Evolutionary conservation across 2,329 filamentous ascomycete genomes (phyloP), one percentile per base, ranked within the genome.

Genomic region (Gaeumannomyces sp.): DNA sequence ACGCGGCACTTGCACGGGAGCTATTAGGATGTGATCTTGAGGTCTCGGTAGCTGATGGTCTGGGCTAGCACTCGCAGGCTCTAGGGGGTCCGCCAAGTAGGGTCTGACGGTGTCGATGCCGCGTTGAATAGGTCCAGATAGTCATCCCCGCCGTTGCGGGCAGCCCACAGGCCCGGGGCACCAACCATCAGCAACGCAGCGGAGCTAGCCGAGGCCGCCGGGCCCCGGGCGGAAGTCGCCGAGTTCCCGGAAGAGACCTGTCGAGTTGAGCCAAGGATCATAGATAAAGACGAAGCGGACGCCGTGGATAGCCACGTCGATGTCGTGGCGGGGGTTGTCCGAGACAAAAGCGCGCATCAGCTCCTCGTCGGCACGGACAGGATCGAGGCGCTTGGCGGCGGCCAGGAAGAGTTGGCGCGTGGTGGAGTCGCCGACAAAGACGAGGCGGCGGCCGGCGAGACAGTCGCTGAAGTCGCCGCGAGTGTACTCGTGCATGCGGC

Each of bases 351-450:
- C 74, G 27, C 74, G 72, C 1, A 72, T 68, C 22, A 76, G 72
- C 35, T 75, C 73, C 33, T 73, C 68, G 19, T 78, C 72, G 4
- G 78, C 77, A 33, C 74, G 72, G 22, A 72, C 68, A 27, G 73
- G 72, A 65, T 83, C 78, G 33, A 87, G 73, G 67, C 80, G 81
- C 65, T 75, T 77, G 25, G 80, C 80, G 3, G 80, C 77, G 62
- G 83, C 83, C 81, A 84, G 88, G 72, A 85, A 89, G 7, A 88
- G 73, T 68, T 88, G 83, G 16, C 86, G 81, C 10, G 82, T 80
- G 1, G 81, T 84, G 1, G 83, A 84, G 71, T 89, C 87, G 53
- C 87, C 87, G 31, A 82, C 78, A 68, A 89, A 85, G 22, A 87
- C 77, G n/a, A 89, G 70, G 62, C 79, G 79, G 10, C 80, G 80